phyloP scores from a whole-genome alignment of 2,329 filamentous ascomycete genomes.

The Graphilbum sp. region DNA sequence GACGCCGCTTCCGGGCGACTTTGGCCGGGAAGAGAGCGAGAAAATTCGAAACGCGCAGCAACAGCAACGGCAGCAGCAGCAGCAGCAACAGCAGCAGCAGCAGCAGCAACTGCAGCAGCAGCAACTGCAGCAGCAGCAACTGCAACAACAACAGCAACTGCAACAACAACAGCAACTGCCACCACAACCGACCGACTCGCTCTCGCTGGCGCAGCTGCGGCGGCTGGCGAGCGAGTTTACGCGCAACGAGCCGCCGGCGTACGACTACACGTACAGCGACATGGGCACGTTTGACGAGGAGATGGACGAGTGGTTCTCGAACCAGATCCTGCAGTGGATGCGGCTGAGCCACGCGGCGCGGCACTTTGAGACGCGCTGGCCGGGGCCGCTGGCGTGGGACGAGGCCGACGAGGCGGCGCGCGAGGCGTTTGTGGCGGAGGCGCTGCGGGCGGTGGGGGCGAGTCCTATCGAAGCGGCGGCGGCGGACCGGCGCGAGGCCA shows the following conservation, averaged over 20 bases:
- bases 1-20: too few relatives aligned
- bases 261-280: conserved; percentile 74
- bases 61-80: too few relatives aligned
- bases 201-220: conserved; percentile 58
- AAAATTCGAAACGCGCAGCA: too few relatives aligned
- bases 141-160: not conserved
- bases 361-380: conserved; percentile 65
- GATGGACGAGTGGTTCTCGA: conserved; percentile 94
- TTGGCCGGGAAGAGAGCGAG: too few relatives aligned
- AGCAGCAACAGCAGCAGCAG: not conserved
- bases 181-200: conserved; percentile 39
- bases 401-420: conserved; percentile 40
- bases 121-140: not conserved
- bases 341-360: conserved; percentile 60
- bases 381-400: conserved; percentile 43
- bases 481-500: conserved; percentile 29
- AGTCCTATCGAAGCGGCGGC: too few relatives aligned
- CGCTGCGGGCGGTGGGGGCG: conserved; percentile 28
- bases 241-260: conserved; percentile 50
- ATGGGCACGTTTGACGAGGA: conserved; percentile 65
- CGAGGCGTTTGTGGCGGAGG: conserved; percentile 37
- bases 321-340: conserved; percentile 71
- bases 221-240: conserved; percentile 61
- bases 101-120: not conserved
- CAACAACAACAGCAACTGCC: conserved; percentile 11